Percentiles rank a stretch among this genome's conserved stretches.
Conservation (phyloP, 2,329 filamentous ascomycete species). For the Penicillium sp. region DNA sequence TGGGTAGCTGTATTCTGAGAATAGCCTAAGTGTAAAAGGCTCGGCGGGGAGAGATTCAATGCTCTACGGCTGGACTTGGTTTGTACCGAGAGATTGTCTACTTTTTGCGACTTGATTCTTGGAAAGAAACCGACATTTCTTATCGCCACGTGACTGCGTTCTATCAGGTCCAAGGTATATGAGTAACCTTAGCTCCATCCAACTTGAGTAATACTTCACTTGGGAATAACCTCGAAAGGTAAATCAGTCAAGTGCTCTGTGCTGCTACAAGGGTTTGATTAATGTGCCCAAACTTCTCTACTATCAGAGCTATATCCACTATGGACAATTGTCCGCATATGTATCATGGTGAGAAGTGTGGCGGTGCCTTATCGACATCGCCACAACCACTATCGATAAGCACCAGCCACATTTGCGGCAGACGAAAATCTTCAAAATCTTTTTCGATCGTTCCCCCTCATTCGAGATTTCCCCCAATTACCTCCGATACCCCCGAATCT, state of each 20-base stretch:
- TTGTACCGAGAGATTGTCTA: background rate
- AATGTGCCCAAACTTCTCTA: background rate
- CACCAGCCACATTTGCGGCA: constrained; percentile 28
- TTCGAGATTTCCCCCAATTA: constrained; percentile 19
- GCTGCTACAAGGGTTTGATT: too few relatives aligned
- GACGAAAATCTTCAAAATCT: constrained; percentile 35
- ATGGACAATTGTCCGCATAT: too few relatives aligned
- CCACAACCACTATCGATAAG: constrained; percentile 36
- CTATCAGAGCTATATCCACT: background rate
- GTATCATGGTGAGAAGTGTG: background rate
- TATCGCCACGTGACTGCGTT: constrained; percentile 29
- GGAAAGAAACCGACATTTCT: constrained; percentile 16
- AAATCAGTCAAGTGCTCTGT: background rate
- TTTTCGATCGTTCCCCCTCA: constrained; percentile 29
- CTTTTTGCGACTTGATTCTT: background rate
- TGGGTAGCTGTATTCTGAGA: constrained; percentile 1
- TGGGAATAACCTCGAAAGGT: background rate
- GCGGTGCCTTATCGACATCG: constrained; percentile 8
- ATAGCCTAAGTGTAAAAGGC: background rate
- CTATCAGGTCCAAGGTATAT: background rate
- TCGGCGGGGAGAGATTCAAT: background rate
- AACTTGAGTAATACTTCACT: background rate
- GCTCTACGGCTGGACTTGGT: background rate
- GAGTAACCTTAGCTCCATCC: background rate
- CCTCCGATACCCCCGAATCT: constrained; percentile 13